Evolutionary conservation across 2,329 filamentous ascomycete species (phyloP).

Genomic region (Penicillium sp.): DNA sequence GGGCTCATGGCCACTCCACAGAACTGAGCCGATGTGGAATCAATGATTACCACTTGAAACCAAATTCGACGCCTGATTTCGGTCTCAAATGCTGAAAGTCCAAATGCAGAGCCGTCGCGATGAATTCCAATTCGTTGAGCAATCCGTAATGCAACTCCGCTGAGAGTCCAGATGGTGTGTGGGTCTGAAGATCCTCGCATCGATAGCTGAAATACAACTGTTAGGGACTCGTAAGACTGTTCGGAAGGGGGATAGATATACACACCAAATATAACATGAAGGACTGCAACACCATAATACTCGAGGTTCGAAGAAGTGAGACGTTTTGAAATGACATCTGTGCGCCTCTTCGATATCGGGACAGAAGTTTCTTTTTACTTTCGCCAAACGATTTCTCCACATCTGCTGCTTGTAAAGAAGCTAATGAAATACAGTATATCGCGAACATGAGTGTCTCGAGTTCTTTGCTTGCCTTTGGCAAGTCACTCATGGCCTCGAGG

Average conservation of each 20-base stretch:
- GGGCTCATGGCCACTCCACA: conserved; percentile 23
- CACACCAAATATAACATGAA: conserved; percentile 51
- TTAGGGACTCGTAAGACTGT: conserved; percentile 1
- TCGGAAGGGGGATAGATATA: background rate
- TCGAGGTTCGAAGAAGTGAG: conserved; percentile 47
- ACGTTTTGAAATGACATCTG: conserved; percentile 25
- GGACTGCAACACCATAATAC: conserved; percentile 52
- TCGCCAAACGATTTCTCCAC: conserved; percentile 26
- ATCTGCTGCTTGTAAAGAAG: conserved; percentile 37
- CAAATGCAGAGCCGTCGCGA: conserved; percentile 51
- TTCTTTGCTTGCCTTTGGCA: conserved; percentile 17
- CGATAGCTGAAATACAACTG: conserved; percentile 18
- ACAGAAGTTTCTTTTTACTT: conserved; percentile 21
- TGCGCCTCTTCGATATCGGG: conserved; percentile 20
- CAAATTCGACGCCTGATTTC: conserved; percentile 43
- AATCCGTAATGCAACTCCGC: conserved; percentile 52
- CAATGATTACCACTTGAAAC: conserved; percentile 34
- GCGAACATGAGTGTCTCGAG: conserved; percentile 69
- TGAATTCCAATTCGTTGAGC: conserved; percentile 56
- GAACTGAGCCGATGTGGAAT: conserved; percentile 27
- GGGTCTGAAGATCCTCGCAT: conserved; percentile 49
- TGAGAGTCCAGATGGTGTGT: conserved; percentile 57
- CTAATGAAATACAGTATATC: conserved; percentile 60
- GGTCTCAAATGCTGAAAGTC: conserved; percentile 51
- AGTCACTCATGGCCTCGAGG: conserved; percentile 27